Conservation (phyloP, 306 rosid genomes). For the Quercus bicolor region DNA sequence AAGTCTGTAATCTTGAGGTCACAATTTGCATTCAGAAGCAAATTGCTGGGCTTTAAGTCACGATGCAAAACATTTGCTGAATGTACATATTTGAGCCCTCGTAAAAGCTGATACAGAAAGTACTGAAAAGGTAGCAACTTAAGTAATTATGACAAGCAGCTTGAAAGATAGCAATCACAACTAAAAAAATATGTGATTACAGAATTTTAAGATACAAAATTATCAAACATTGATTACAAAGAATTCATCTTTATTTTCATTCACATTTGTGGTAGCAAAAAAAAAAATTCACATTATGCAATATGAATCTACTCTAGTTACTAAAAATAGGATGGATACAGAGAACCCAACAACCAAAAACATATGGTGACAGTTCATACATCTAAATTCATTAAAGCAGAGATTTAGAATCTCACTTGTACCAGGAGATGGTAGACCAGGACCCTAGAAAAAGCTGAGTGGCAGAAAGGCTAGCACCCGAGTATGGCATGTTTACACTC, state of each 20-base stretch:
- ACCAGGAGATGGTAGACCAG: no score
- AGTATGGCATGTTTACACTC: background rate
- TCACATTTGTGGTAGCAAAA: background rate
- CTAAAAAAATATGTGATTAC: background rate
- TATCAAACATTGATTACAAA: no score
- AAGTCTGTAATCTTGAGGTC: conserved; percentile 98
- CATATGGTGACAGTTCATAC: background rate
- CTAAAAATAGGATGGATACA: background rate
- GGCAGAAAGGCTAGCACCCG: background rate
- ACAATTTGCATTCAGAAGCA: conserved; percentile 87
- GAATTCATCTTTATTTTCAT: background rate
- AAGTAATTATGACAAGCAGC: conserved; percentile 16
- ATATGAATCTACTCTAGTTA: background rate
- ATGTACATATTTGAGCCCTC: conserved; percentile 92
- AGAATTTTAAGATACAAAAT: background rate
- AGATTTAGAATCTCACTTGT: background rate
- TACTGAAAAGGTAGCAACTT: conserved; percentile 50
- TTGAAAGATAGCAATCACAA: conserved; percentile 18
- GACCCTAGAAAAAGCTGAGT: background rate
- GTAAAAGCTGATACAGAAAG: conserved; percentile 88
- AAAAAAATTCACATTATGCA: background rate
- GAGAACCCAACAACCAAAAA: background rate
- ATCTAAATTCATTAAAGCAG: background rate
- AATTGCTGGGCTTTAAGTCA: conserved; percentile 93
- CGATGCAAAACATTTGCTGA: conserved; percentile 96